Evolutionary conservation across 768 basidiomycete species (phyloP), one percentile per base, ranked within the genome.

Genomic region (Mrakia frigida): DNA sequence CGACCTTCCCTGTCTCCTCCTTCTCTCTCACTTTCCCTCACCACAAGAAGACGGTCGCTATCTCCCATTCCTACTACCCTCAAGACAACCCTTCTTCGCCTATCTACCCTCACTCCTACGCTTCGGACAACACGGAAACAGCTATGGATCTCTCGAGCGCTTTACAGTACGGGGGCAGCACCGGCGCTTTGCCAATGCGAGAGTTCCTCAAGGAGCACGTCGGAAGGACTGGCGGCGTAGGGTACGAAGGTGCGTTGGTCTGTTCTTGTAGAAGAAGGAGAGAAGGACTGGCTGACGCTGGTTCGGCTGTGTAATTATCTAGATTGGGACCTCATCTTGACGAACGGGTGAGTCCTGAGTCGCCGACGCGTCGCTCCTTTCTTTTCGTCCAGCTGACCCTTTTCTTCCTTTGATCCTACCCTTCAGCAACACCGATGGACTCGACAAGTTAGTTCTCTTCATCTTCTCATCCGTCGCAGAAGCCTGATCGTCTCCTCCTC

Each of bases 1-100:
- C 71, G 52, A 77, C 76, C n/a, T 77, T 77, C 63, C 76, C 76
- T 14, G 76, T 77, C 25, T 41, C 52, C n/a, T 56, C 52, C 28
- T 10, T 77, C 18, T 31, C 60, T n/a, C 65, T 77, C 65, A 39
- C 72, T 23, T 74, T 77, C 35, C 76, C 76, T 10, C 68, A 72
- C 43, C 65, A 68, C 41, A 1, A 56, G 33, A 53, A 74, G 63
- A 70, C 37, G 23, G 53, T 77, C 52, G 41, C 50, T 41, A 33
- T 74, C 33, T n/a, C n/a, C 18, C 28, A 68, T 37, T 68, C 16
- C 23, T 31, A 46, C 43, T 63, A n/a, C 56, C 56, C 75, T 10
- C 46, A 50, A 21, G 6, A 28, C 31, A 1, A 35, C 6, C 33
- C 70, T 25, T 50, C 75, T 6, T 37, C 41, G 23, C 43, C 53